Conservation (phyloP, 2,329 filamentous ascomycete species). For the Teratosphaeria viscida region DNA sequence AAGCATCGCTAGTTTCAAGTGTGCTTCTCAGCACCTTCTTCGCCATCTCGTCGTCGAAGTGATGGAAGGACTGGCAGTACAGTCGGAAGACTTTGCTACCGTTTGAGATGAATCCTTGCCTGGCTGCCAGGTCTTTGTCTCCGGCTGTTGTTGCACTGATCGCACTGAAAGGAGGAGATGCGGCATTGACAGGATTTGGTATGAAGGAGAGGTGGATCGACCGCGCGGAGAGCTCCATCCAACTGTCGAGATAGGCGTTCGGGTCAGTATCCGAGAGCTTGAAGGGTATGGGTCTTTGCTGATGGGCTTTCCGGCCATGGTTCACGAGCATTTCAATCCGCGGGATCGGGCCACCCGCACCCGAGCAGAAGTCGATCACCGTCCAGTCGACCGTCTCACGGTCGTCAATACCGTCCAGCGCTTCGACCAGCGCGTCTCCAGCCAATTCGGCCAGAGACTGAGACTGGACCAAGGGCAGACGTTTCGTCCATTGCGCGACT, state of each 20-base stretch:
- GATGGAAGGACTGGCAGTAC: constrained; percentile 67
- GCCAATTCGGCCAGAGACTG: constrained; percentile 50
- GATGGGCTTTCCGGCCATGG: constrained; percentile 8
- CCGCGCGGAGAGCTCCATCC: constrained; percentile 21
- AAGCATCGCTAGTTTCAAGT: constrained; percentile 53
- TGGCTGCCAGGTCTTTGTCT: constrained; percentile 6
- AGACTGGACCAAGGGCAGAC: constrained; percentile 47
- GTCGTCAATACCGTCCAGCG: constrained; percentile 22
- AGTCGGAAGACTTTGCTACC: constrained; percentile 48
- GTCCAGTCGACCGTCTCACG: constrained; percentile 46
- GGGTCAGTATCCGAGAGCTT: constrained; percentile 31
- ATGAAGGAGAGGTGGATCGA: constrained; percentile 49
- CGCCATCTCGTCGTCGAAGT: constrained; percentile 58
- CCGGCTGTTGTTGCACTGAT: constrained; percentile 34
- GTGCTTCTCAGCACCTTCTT: constrained; percentile 53
- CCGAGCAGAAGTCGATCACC: constrained; percentile 67
- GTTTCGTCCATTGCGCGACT: constrained; percentile 52
- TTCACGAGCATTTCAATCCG: constrained; percentile 27
- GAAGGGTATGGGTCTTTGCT: constrained; percentile 25
- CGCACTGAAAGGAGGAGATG: constrained; percentile 39
- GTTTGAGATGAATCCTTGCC: constrained; percentile 5
- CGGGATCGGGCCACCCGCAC: constrained; percentile 44
- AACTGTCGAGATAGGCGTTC: constrained; percentile 24
- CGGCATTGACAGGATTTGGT: constrained; percentile 53
- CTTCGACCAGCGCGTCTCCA: constrained; percentile 44